Evolutionary conservation across 768 basidiomycete genomes (phyloP).

Genomic region (Lentinus brumalis): DNA sequence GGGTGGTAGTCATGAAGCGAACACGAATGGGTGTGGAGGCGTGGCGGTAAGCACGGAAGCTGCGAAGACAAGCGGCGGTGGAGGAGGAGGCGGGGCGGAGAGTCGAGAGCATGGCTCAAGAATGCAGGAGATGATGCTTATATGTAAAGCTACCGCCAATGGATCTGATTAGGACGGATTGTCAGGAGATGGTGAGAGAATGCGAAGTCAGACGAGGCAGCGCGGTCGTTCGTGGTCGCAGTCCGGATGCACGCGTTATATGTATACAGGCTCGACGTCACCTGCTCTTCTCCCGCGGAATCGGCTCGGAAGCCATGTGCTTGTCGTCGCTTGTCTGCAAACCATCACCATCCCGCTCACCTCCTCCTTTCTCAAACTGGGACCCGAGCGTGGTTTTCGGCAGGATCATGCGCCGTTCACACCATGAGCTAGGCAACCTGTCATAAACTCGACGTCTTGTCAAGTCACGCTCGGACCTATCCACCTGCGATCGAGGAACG

Average conservation of each 20-base stretch:
- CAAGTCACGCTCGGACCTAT: too few species aligned
- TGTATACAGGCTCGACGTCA: background rate
- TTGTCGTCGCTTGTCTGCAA: background rate
- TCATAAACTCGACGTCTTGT: too few species aligned
- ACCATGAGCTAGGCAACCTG: too few species aligned
- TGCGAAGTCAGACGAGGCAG: background rate
- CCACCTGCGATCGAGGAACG: too few species aligned
- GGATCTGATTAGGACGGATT: background rate
- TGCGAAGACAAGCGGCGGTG: conserved; percentile 12
- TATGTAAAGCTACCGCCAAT: background rate
- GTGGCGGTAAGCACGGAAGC: conserved; percentile 8
- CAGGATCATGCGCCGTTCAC: too few species aligned
- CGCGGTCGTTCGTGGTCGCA: background rate
- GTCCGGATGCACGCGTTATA: background rate
- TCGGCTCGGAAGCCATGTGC: background rate
- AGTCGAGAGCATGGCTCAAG: background rate
- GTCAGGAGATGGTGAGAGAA: background rate
- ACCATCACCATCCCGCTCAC: background rate
- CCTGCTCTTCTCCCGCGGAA: background rate
- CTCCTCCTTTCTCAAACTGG: background rate
- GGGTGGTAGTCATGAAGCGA: conserved; percentile 49
- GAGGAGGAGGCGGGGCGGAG: conserved; percentile 12
- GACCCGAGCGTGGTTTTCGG: too few species aligned
- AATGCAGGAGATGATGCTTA: background rate
- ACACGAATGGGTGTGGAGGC: conserved; percentile 9